Conservation (phyloP, 2,329 filamentous ascomycete species). For the Zymoseptoria passerinii region DNA sequence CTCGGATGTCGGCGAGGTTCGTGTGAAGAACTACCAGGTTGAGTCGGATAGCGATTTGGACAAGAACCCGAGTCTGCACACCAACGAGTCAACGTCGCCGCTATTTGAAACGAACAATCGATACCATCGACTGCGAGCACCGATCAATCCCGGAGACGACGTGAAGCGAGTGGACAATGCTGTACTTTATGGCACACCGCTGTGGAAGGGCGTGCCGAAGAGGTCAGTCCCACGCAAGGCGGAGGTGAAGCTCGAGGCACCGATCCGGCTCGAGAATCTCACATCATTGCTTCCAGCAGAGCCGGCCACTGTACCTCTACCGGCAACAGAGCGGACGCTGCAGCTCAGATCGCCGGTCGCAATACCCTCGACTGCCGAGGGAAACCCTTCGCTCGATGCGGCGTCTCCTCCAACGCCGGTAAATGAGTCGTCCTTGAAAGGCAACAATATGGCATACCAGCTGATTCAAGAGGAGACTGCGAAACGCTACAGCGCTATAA, state of each 20-base stretch:
- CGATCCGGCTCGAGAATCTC: neutral
- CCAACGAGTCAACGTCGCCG: conserved; percentile 9
- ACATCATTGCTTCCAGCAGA: neutral
- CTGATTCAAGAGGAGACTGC: conserved; percentile 23
- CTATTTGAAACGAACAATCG: conserved; percentile 1
- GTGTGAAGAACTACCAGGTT: conserved; percentile 14
- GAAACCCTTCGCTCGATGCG: neutral
- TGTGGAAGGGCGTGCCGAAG: conserved; percentile 8
- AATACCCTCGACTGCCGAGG: neutral
- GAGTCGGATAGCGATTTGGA: conserved; percentile 18
- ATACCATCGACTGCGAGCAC: conserved; percentile 12
- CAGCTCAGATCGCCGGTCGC: neutral
- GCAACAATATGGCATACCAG: conserved; percentile 18
- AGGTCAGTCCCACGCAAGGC: neutral
- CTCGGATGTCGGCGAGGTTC: neutral
- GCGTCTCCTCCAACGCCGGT: conserved; percentile 10
- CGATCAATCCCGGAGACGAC: conserved; percentile 18
- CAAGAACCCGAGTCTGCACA: conserved; percentile 2
- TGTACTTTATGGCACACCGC: conserved; percentile 10
- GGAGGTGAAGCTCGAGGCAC: neutral
- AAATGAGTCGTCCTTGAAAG: conserved; percentile 14
- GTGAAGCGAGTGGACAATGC: conserved; percentile 13
- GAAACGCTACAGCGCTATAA: conserved; percentile 23
- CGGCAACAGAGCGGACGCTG: neutral
- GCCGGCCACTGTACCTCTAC: neutral